These are phyloP conservation scores for Thymus quinquecostatus DNA, from an alignment of 257 asterid genomes.

Conservation along the genomic window DNA sequence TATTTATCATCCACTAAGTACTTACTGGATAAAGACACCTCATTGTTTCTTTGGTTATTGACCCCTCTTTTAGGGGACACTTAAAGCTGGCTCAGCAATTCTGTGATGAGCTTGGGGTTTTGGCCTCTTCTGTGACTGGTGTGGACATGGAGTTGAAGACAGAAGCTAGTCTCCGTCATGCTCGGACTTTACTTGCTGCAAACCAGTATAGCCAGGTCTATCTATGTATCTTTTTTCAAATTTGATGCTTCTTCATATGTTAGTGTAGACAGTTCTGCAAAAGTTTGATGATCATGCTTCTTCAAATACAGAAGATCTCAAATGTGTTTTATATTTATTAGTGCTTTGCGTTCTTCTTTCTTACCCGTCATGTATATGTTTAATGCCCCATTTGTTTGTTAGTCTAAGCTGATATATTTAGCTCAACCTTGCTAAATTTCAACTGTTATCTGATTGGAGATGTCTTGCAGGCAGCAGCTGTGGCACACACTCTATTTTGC, in stretches of 20 bases:
- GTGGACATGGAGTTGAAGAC: slow-evolving; percentile 94
- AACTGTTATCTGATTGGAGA: slow-evolving; percentile 33
- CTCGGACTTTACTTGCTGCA: slow-evolving; percentile 91
- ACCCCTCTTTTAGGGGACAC: slow-evolving; percentile 62
- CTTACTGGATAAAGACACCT: slow-evolving; percentile 23
- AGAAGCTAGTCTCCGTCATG: slow-evolving; percentile 88
- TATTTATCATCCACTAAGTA: slow-evolving; percentile 21
- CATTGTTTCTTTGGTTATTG: slow-evolving; percentile 26
- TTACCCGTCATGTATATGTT: not conserved
- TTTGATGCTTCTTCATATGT: slow-evolving; percentile 4
- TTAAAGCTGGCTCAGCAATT: slow-evolving; percentile 79
- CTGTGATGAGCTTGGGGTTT: slow-evolving; percentile 82
- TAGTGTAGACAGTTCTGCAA: not conserved
- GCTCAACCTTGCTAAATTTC: slow-evolving; percentile 10
- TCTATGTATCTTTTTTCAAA: not conserved
- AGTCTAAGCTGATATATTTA: not conserved
- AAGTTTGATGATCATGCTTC: not conserved
- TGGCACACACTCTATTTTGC: slow-evolving; percentile 81
- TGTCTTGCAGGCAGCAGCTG: slow-evolving; percentile 82
- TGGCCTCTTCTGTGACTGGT: slow-evolving; percentile 87
- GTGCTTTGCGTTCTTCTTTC: slow-evolving; percentile 1
- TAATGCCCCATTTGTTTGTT: slow-evolving; percentile 1
- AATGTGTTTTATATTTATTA: slow-evolving; percentile 8
- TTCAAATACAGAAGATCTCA: slow-evolving; percentile 14
- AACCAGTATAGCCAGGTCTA: slow-evolving; percentile 83